phyloP scores from a whole-genome alignment of 2,329 filamentous ascomycete genomes.

The Arthroderma sp. region DNA sequence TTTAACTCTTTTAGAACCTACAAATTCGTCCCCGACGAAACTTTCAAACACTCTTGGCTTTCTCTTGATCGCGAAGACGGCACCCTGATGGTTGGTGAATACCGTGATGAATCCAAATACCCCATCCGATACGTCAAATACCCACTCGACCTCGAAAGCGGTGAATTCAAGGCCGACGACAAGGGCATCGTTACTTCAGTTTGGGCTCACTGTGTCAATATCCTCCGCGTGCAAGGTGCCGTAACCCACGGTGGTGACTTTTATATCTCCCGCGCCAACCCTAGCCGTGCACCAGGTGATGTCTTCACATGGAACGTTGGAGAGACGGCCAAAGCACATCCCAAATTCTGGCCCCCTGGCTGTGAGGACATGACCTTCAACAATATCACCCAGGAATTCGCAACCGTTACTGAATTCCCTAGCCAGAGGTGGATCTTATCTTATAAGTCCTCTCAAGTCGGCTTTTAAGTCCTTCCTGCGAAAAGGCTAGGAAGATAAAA shows the following conservation, averaged over 20 bases:
- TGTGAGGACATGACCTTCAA: constrained; percentile 25
- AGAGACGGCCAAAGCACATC: constrained; percentile 11
- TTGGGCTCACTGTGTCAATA: constrained; percentile 22
- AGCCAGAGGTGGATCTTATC: constrained; percentile 12
- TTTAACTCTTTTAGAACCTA: background rate
- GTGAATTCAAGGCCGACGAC: constrained; percentile 14
- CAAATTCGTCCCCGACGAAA: constrained; percentile 10
- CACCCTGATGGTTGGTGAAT: constrained; percentile 24
- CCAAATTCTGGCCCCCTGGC: constrained; percentile 15
- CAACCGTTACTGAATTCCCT: constrained; percentile 17
- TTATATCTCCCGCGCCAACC: constrained; percentile 23
- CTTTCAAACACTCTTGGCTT: constrained; percentile 24
- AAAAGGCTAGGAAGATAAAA: too few species aligned
- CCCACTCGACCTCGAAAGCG: constrained; percentile 18
- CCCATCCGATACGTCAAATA: constrained; percentile 15
- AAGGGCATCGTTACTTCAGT: constrained; percentile 10
- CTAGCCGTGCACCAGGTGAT: constrained; percentile 17
- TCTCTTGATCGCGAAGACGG: constrained; percentile 23
- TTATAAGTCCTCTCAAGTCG: constrained; percentile 1
- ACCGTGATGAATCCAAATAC: constrained; percentile 15
- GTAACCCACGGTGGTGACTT: constrained; percentile 20
- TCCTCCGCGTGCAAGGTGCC: constrained; percentile 23
- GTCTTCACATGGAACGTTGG: constrained; percentile 22
- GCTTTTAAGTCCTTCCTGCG: too few species aligned
- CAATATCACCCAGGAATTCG: constrained; percentile 13